Evolutionary conservation across 179 eudicot genomes (phyloP).

Genomic region (Spinacia oleracea): DNA sequence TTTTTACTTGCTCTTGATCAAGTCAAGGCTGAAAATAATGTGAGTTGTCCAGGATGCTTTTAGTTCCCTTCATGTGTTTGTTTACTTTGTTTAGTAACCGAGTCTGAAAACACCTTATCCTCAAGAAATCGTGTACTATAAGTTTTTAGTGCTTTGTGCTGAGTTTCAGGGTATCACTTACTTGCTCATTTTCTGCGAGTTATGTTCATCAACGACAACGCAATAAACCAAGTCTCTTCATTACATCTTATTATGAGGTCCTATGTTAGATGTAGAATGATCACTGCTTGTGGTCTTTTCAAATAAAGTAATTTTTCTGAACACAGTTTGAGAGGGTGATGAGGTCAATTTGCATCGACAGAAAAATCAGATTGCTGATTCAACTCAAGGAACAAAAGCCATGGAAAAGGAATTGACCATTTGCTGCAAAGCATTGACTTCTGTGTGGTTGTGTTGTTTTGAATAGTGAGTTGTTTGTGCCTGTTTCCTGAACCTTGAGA

Average conservation of each 20-base stretch:
- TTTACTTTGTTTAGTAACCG: background rate
- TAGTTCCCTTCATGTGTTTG: background rate
- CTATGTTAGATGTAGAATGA: background rate
- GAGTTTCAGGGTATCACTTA: background rate
- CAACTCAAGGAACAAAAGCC: background rate
- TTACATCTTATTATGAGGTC: background rate
- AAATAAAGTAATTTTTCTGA: background rate
- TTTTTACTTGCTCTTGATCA: constrained; percentile 74
- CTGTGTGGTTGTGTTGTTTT: background rate
- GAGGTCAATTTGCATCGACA: background rate
- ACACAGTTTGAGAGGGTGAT: background rate
- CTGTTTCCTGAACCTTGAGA: background rate
- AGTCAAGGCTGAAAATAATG: constrained; percentile 78
- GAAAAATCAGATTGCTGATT: background rate
- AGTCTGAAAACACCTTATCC: background rate
- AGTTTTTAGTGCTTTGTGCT: background rate
- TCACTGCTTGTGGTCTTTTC: background rate
- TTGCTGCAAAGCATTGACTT: background rate
- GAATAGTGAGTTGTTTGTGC: background rate
- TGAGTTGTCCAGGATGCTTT: constrained; percentile 36
- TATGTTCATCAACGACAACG: background rate
- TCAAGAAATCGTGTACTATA: background rate
- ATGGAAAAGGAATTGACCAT: background rate
- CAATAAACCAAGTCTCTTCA: background rate
- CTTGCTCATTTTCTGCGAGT: background rate